Evolutionary conservation across 1,139 yeast genomes (phyloP).

Genomic region (Martiniozyma asiatica): DNA sequence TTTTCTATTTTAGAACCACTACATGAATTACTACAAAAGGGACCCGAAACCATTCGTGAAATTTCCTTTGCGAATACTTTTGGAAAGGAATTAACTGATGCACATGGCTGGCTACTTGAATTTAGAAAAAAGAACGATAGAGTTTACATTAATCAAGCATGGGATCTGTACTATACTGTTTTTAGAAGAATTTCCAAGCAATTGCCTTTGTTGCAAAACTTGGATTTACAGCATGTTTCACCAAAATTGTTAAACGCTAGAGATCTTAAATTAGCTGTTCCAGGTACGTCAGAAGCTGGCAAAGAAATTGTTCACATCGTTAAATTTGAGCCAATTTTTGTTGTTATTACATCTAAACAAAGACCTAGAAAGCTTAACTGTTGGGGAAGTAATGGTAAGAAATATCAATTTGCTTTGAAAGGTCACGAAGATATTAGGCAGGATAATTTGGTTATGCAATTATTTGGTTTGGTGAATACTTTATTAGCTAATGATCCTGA

Average conservation of each 20-base stretch:
- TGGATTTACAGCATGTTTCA: constrained; percentile 88
- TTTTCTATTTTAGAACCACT: constrained; percentile 82
- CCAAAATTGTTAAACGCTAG: constrained; percentile 74
- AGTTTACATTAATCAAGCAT: constrained; percentile 86
- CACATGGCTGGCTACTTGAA: constrained; percentile 85
- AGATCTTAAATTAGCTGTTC: constrained; percentile 79
- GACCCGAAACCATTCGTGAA: constrained; percentile 89
- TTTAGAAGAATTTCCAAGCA: constrained; percentile 86
- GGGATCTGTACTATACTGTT: constrained; percentile 93
- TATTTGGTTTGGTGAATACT: constrained; percentile 91
- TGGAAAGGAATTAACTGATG: constrained; percentile 88
- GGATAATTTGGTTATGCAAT: constrained; percentile 94
- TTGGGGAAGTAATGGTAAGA: constrained; percentile 85
- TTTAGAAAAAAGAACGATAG: constrained; percentile 77
- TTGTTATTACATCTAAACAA: constrained; percentile 92
- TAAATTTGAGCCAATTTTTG: constrained; percentile 68
- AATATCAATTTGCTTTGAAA: constrained; percentile 68
- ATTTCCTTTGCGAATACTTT: constrained; percentile 87
- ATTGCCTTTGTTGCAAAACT: constrained; percentile 71
- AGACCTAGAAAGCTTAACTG: constrained; percentile 79
- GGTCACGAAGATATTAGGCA: constrained; percentile 98
- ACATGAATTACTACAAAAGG: constrained; percentile 69
- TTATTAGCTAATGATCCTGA: constrained; percentile 83
- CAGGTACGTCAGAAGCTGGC: constrained; percentile 87
- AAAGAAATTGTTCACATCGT: constrained; percentile 63